Evolutionary conservation across 2,329 filamentous ascomycete species (phyloP).

Genomic region (Phyllosticta paracitricarpa): DNA sequence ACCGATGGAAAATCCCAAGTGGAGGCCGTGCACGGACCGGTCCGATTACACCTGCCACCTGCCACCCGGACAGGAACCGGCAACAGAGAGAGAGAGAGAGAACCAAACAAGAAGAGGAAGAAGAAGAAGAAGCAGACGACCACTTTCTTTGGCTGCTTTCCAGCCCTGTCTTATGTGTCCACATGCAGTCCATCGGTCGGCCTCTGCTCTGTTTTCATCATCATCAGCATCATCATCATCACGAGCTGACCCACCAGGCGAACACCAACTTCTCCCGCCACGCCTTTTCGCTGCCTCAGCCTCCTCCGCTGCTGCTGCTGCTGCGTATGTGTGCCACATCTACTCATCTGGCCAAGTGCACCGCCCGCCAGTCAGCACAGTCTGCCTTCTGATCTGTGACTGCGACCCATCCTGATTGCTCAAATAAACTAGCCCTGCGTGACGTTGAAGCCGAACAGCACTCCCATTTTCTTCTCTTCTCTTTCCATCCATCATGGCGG

Average conservation of each 20-base stretch:
- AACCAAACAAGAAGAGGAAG: too few relatives aligned
- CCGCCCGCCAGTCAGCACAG: neutral
- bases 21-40: neutral
- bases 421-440: neutral
- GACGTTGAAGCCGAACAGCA: neutral
- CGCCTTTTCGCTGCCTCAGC: neutral
- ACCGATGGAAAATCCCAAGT: neutral
- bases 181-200: neutral
- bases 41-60: neutral
- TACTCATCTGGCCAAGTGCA: neutral
- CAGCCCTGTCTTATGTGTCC: too few relatives aligned
- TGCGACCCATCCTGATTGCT: neutral
- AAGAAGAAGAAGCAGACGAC: too few relatives aligned
- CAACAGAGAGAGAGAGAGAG: too few relatives aligned
- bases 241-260: neutral
- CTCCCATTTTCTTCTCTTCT: neutral
- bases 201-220: neutral
- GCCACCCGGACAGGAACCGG: too few relatives aligned
- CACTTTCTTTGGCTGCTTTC: too few relatives aligned
- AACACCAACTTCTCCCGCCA: neutral
- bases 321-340: neutral
- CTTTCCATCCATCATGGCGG: slow-evolving; percentile 11
- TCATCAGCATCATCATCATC: neutral
- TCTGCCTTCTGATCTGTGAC: neutral
- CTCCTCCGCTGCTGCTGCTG: neutral